Conservation (phyloP, 768 basidiomycete species). For the Amanita subjunquillea region DNA sequence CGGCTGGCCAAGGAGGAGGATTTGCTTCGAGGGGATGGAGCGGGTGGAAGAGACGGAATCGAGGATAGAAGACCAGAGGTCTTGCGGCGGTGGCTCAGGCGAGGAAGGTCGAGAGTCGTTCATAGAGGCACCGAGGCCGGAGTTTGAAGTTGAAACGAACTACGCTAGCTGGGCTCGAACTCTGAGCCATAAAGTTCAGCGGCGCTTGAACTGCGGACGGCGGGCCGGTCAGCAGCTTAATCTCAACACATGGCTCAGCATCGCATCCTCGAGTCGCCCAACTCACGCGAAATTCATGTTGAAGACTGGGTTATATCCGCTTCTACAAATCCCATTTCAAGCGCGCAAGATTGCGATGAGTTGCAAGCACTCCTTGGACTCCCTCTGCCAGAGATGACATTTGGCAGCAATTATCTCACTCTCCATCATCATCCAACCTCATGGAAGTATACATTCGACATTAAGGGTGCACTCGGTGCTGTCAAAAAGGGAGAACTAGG, state of each 20-base stretch:
- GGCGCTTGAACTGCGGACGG: neutral
- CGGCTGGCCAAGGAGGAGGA: constrained; percentile 76
- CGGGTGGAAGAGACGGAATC: constrained; percentile 77
- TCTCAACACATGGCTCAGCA: constrained; percentile 29
- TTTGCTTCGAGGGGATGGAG: constrained; percentile 77
- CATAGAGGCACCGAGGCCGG: constrained; percentile 14
- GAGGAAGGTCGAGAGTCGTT: constrained; percentile 50
- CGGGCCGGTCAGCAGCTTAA: constrained; percentile 18
- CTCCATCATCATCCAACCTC: constrained; percentile 56
- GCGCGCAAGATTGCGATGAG: constrained; percentile 62
- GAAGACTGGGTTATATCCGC: constrained; percentile 62
- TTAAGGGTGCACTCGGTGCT: constrained; percentile 51
- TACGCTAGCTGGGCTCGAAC: neutral
- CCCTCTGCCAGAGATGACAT: constrained; percentile 95
- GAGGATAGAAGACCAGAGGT: constrained; percentile 90
- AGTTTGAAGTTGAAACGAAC: neutral
- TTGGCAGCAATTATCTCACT: constrained; percentile 71
- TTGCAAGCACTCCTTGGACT: constrained; percentile 58
- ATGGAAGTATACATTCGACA: constrained; percentile 58
- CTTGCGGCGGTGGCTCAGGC: constrained; percentile 65
- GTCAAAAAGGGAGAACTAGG: constrained; percentile 73
- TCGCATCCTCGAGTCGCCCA: constrained; percentile 57
- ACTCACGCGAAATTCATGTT: constrained; percentile 59
- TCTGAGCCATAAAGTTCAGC: neutral
- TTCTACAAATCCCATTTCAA: constrained; percentile 70